Evolutionary conservation across 768 basidiomycete genomes (phyloP).

Genomic region (Lactarius hengduanensis): DNA sequence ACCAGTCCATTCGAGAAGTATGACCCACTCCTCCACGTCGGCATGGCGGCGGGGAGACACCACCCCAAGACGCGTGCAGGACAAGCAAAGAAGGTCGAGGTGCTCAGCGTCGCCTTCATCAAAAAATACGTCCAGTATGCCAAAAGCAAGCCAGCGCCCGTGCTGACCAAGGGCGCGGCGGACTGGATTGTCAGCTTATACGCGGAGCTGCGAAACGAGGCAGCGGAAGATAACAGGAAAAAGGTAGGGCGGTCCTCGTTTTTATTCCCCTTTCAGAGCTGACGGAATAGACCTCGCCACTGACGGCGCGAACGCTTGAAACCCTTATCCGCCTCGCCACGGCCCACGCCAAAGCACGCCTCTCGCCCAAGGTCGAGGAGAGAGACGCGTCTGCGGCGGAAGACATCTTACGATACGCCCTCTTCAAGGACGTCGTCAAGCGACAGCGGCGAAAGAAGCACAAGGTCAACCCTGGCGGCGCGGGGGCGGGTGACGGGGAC

Average conservation of each 20-base stretch:
- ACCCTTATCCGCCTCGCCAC: slow-evolving; percentile 97
- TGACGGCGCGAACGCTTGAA: slow-evolving; percentile 98
- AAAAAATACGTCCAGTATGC: slow-evolving; percentile 99
- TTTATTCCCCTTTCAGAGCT: slow-evolving; percentile 2
- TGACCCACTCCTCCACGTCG: slow-evolving; percentile 91
- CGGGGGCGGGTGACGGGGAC: slow-evolving; percentile 36
- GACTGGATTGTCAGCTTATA: slow-evolving; percentile 94
- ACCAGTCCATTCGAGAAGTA: slow-evolving; percentile 92
- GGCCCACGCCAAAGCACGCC: slow-evolving; percentile 93
- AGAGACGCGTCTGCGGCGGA: slow-evolving; percentile 88
- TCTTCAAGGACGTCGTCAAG: slow-evolving; percentile 96
- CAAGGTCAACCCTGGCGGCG: slow-evolving; percentile 73
- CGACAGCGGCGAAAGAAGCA: slow-evolving; percentile 79
- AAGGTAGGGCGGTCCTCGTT: slow-evolving; percentile 48
- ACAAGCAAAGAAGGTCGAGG: slow-evolving; percentile 69
- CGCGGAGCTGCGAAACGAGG: slow-evolving; percentile 87
- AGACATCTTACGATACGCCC: slow-evolving; percentile 92
- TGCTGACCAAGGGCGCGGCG: slow-evolving; percentile 88
- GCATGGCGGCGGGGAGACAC: slow-evolving; percentile 50
- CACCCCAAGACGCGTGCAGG: slow-evolving; percentile 45
- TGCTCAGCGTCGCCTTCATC: slow-evolving; percentile 89
- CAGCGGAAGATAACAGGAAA: slow-evolving; percentile 85
- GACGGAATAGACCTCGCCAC: slow-evolving; percentile 76
- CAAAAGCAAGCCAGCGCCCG: slow-evolving; percentile 83
- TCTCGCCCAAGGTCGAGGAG: slow-evolving; percentile 82